A percentile compares a stretch with the other conserved stretches of the same genome.
phyloP scores from a whole-genome alignment of 2,329 filamentous ascomycete species.

The Fusarium nelsonii region DNA sequence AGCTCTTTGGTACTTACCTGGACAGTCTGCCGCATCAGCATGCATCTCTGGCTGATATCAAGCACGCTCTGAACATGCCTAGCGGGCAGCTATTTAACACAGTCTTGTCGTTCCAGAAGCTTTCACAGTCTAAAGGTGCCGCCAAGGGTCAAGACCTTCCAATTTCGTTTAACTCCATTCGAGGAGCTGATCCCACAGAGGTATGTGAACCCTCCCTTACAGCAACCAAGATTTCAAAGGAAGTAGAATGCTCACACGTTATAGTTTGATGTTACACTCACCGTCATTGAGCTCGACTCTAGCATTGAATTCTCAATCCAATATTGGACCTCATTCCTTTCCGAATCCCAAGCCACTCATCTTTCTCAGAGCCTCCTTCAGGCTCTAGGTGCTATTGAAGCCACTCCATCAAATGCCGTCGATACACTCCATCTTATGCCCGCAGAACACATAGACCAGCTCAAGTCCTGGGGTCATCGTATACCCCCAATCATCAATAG shows the following conservation, averaged over 20 bases:
- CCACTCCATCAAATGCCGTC: background rate
- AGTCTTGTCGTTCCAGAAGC: background rate
- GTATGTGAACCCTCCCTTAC: background rate
- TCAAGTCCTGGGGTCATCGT: background rate
- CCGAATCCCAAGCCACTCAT: background rate
- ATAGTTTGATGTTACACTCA: slow-evolving; percentile 3
- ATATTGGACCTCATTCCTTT: slow-evolving; percentile 5
- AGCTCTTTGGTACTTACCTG: slow-evolving; percentile 4
- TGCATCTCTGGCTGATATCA: slow-evolving; percentile 11
- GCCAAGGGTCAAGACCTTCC: background rate
- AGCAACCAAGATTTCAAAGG: background rate
- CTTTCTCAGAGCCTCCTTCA: slow-evolving; percentile 2
- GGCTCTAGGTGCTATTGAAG: background rate
- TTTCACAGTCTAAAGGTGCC: background rate
- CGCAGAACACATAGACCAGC: background rate
- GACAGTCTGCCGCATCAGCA: slow-evolving; percentile 21
- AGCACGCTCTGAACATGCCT: slow-evolving; percentile 6
- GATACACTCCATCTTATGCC: background rate
- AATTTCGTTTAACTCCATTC: background rate
- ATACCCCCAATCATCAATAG: background rate
- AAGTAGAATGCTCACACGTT: background rate
- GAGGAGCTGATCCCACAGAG: slow-evolving; percentile 3
- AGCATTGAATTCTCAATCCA: background rate
- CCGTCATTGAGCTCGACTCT: background rate
- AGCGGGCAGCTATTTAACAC: background rate